Conservation (phyloP, 768 basidiomycete genomes). For the Trametes cubensis region DNA sequence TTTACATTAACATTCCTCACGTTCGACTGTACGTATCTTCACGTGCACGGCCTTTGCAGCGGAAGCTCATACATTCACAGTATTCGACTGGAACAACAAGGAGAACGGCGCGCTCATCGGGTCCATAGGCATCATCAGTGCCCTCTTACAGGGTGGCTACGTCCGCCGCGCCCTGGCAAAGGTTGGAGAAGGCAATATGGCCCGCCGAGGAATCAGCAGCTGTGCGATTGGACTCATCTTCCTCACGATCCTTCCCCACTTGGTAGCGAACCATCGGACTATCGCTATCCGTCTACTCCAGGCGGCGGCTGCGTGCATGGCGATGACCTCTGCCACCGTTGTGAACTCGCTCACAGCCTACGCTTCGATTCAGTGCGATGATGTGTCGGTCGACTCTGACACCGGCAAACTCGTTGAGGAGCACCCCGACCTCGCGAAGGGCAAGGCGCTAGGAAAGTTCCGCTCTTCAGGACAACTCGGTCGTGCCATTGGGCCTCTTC, state of each 20-base stretch:
- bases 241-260: constrained; percentile 70
- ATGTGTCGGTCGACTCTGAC: constrained; percentile 52
- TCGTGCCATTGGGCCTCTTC: constrained; percentile 86
- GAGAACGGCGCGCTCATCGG: constrained; percentile 86
- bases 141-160: constrained; percentile 91
- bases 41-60: neutral
- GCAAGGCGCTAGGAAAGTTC: constrained; percentile 81
- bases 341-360: constrained; percentile 91
- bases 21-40: constrained; percentile 64
- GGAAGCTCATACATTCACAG: constrained; percentile 41
- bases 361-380: constrained; percentile 90
- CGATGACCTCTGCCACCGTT: constrained; percentile 94
- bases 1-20: constrained; percentile 96
- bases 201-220: constrained; percentile 73
- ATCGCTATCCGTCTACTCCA: constrained; percentile 58
- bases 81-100: constrained; percentile 86
- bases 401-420: constrained; percentile 57
- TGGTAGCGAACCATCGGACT: constrained; percentile 44
- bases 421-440: constrained; percentile 77
- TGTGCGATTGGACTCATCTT: constrained; percentile 73
- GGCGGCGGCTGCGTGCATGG: constrained; percentile 79
- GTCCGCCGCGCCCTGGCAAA: constrained; percentile 79
- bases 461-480: constrained; percentile 95
- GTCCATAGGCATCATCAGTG: constrained; percentile 89
- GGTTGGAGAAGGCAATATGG: constrained; percentile 81